Evolutionary conservation across 805 yeast genomes (phyloP), one percentile per base, ranked within the genome.

Genomic region (Ogataea paraovalis): DNA sequence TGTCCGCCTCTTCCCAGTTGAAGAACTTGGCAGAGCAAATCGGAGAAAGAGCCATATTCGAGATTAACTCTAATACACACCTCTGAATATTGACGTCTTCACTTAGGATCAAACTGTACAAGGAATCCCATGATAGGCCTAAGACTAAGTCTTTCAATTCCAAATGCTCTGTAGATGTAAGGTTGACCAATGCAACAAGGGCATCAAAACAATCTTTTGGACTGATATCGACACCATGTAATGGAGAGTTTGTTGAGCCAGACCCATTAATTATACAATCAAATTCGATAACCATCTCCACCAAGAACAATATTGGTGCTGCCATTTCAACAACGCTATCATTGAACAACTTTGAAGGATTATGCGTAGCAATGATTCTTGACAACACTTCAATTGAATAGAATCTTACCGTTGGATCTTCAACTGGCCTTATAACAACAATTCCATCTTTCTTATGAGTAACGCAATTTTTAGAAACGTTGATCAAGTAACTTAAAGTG

Each of bases 11-110:
- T 14, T 38, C 39, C 71, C 79, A 69, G 54, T 83, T 80, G 68
- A 85, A 85, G 55, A 85, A 75, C 50, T 79, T 78, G 1, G 79
- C 82, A 30, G 79, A 63, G 47, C 72, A 65, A 6, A 55, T 21
- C 1, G 74, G 74, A 13, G 59, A 52, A 12, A 59, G 51, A 3
- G 74, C 67, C 32, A 80, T 56, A 55, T 79, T 79, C 12, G 76
- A 68, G 6, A 79, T 52, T 39, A 78, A 62, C 51, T 79, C 82
- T 67, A 82, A 68, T 1, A 74, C 49, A 2, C 78, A 72, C 41
- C 65, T 62, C 46, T 76, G 80, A 13, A 80, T 62, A 27, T 65
- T 66, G 2, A 67, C 64, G 43, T 77, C 69, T 1, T 66, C 49
- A 10, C 70, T 74, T 2, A 62, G 42, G 25, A 65, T 51, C 39